Evolutionary conservation across 495 filamentous ascomycete genomes (phyloP), one percentile per base, ranked within the genome.

Genomic region (Amphirosellinia nigrospora): DNA sequence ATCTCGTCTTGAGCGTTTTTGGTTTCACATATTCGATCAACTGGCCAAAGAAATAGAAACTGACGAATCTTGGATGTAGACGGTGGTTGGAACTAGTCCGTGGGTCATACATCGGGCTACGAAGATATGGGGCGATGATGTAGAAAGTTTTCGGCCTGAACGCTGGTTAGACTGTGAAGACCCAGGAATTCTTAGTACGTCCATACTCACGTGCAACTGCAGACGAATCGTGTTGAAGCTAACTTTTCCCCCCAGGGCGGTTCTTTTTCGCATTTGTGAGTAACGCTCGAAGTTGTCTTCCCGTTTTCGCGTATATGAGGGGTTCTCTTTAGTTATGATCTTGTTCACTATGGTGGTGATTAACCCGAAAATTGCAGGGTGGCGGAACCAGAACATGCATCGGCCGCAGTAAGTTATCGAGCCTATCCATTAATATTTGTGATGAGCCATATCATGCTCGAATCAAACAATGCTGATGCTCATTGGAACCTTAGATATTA

Each of bases 101-200:
- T 90, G 85, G 85, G 86, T 88, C 7, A 81, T 80, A 0, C 85
- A 89, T 74, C 76, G 78, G 23, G 81, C 89, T 72, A 71, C 78
- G 30, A 45, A 72, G 0, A 68, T 89, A 0, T 90, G 84, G 60
- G 86, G 85, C 0, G 56, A 69, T 0, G 82, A 87, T 66, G 81
- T 79, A 1, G 70, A 76, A 34, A 26, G 32, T 1, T 88, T 82
- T 72, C 64, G 76, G 7, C 86, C 86, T 0, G 83, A 86, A 61
- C 70, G 86, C 2, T 88, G 86, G 86, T 73, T 88, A 5, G 50
- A 52, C 41, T 78, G 71, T 16, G 78, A 78, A 26, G 75, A 77
- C 0, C 77, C 79, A 65, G 78, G 80, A 60, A 23, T 5, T 2
- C 16, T 66, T 19, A 53, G 64, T 66, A 43, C 4, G 63, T 53